These are phyloP conservation scores for Helotiales sp. DNA, from an alignment of 2,329 filamentous ascomycete genomes.

Conservation along the genomic window DNA sequence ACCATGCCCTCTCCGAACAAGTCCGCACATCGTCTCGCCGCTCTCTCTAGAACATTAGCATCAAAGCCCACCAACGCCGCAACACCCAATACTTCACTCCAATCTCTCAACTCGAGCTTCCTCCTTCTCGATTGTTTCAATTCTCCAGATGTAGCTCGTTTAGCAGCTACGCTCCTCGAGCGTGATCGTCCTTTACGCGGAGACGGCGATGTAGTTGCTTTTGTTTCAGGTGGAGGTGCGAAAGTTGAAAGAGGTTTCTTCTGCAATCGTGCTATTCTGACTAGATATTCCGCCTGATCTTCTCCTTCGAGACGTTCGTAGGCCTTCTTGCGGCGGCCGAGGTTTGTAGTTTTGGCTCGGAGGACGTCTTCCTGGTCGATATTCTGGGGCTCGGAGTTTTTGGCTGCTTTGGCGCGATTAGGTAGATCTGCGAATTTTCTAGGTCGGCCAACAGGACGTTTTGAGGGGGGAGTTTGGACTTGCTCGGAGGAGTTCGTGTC, in stretches of 20 bases:
- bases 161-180: slow-evolving; percentile 18
- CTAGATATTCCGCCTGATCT: slow-evolving; percentile 49
- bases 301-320: slow-evolving; percentile 39
- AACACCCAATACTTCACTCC: slow-evolving; percentile 82
- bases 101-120: slow-evolving; percentile 60
- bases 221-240: slow-evolving; percentile 20
- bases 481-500: slow-evolving; percentile 7
- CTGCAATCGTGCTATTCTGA: slow-evolving; percentile 52
- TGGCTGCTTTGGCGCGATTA: slow-evolving; percentile 8
- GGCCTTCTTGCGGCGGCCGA: slow-evolving; percentile 37
- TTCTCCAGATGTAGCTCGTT: slow-evolving; percentile 18
- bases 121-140: slow-evolving; percentile 17
- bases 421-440: slow-evolving; percentile 36
- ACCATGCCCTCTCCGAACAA: slow-evolving; percentile 77
- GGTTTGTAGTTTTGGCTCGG: slow-evolving; percentile 31
- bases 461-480: slow-evolving; percentile 11
- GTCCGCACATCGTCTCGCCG: slow-evolving; percentile 73
- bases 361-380: slow-evolving; percentile 15
- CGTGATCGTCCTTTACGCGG: slow-evolving; percentile 8
- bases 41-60: slow-evolving; percentile 65
- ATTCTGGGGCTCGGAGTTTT: not conserved
- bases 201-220: not conserved
- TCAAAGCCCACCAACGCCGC: slow-evolving; percentile 78
- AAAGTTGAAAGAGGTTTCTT: slow-evolving; percentile 49
- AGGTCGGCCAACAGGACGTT: slow-evolving; percentile 31